phyloP scores from a whole-genome alignment of 2,329 filamentous ascomycete species.

The Penicillium sp. region DNA sequence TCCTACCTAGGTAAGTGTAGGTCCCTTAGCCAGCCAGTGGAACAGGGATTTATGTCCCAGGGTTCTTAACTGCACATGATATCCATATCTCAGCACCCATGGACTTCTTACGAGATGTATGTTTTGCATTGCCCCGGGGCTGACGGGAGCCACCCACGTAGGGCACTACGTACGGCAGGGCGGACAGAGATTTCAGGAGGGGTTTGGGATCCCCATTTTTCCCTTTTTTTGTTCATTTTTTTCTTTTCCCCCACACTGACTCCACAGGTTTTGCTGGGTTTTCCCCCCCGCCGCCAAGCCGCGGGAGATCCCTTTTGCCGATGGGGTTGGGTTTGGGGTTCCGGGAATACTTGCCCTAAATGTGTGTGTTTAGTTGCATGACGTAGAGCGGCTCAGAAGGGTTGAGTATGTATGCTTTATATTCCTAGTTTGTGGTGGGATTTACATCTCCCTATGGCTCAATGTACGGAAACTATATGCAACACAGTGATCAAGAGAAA shows the following conservation, averaged over 20 bases:
- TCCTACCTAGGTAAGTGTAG: not conserved
- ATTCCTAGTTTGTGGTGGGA: not conserved
- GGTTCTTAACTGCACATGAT: not conserved
- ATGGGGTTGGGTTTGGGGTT: not conserved
- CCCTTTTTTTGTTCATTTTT: not conserved
- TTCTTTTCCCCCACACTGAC: too few relatives aligned
- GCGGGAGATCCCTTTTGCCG: not conserved
- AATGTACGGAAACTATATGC: slow-evolving; percentile 16
- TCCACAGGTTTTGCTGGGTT: not conserved
- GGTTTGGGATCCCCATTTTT: not conserved
- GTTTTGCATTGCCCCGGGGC: not conserved
- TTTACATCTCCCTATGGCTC: slow-evolving; percentile 9
- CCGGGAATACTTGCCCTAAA: not conserved
- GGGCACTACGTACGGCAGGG: not conserved
- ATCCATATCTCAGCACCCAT: not conserved
- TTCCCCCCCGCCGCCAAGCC: slow-evolving; percentile 1
- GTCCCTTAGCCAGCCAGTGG: not conserved
- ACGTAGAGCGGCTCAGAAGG: not conserved
- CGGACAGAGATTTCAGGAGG: too few relatives aligned
- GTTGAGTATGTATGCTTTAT: not conserved
- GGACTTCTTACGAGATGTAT: not conserved
- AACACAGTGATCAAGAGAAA: slow-evolving; percentile 3
- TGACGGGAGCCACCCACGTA: not conserved
- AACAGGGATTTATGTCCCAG: not conserved
- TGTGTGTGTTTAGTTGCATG: not conserved